These are phyloP conservation scores for Debaryomycetaceae sp. DNA, from an alignment of 1,139 yeast species.

Conservation along the genomic window DNA sequence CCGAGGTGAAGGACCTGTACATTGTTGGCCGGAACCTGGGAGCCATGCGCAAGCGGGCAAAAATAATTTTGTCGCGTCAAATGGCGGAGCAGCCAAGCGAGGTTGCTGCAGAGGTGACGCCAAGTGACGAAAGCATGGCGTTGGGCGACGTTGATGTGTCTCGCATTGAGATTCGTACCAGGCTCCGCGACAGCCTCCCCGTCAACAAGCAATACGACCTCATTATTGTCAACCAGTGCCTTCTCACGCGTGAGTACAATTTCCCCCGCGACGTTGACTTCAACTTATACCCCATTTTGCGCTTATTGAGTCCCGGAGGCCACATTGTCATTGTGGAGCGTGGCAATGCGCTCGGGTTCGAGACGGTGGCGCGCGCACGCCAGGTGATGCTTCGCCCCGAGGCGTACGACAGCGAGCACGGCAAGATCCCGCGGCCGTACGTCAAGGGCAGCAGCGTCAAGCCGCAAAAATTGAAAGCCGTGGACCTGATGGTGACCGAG, in stretches of 20 bases:
- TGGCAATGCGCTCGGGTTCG: conserved; percentile 89
- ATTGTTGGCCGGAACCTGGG: conserved; percentile 57
- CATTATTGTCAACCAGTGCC: conserved; percentile 80
- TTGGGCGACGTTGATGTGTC: conserved; percentile 60
- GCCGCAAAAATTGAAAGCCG: conserved; percentile 36
- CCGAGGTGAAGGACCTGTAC: conserved; percentile 65
- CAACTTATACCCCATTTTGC: conserved; percentile 56
- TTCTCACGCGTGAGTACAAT: conserved; percentile 53
- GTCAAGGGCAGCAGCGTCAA: conserved; percentile 45
- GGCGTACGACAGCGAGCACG: conserved; percentile 47
- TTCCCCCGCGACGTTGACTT: conserved; percentile 75
- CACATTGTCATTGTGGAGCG: conserved; percentile 75
- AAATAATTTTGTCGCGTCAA: conserved; percentile 69
- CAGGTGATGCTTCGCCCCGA: conserved; percentile 87
- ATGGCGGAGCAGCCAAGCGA: conserved; percentile 35
- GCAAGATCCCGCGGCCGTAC: conserved; percentile 72
- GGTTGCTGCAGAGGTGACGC: conserved; percentile 4
- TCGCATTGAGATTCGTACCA: conserved; percentile 49
- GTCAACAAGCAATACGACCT: conserved; percentile 60
- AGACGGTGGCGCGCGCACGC: conserved; percentile 83
- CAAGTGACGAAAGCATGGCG: conserved; percentile 17
- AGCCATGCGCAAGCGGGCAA: conserved; percentile 79
- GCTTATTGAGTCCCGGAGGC: conserved; percentile 70
- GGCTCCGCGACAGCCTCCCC: conserved; percentile 46
- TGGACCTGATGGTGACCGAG: conserved; percentile 33